Base-by-base conservation (phyloP, 257 asterid genomes). In the Scutellaria galericulata region DNA sequence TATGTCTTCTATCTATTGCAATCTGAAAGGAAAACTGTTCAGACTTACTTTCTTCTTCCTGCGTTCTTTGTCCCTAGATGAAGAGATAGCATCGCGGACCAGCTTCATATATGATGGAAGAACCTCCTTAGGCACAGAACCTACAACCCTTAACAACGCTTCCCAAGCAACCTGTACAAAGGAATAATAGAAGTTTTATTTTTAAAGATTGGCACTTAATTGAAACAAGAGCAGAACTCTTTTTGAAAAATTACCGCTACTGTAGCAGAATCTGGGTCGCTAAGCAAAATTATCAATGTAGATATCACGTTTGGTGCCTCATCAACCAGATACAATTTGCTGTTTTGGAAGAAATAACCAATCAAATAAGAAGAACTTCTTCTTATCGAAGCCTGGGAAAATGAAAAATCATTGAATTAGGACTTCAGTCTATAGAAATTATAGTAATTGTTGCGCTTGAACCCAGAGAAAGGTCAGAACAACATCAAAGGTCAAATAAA, bases 1-100 rank as follows among this genome's bases (percentile, higher is more conserved):
- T 61, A 14, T 65, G 24, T 37, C 13, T 59, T 66, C 53, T 55
- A 81, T 63, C 40, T 52, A 52, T 41, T 68, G 74, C 60, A 42
- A 59, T 66, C 69, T 71, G 63, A 61, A 66, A 37, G 48, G 31
- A 27, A 51, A 66, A 61, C 24, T 14, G 41, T 13, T 9, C 13
- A 63, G 51, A 52, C 75, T 62, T 71, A 86, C 97, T 82, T 84
- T 92, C 79, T 84, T 95, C 89, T 84, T 95, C 83, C 99, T 83
- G 44, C 99, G 98, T 79, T 92, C 98, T 83, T 85, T 95, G 72
- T 95, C 98, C 81, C 96, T 81, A 61, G 99, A 85, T 45, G 99
- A 90, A 64, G 99, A 95, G 70, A 95, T 90, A n/a, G 98, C 98
- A 85, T 92, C 99, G 39, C 99, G 98, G 31, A 92, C 99, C 73